Conservation (phyloP, 208 protist genomes). For the Perkinsela sp. region DNA sequence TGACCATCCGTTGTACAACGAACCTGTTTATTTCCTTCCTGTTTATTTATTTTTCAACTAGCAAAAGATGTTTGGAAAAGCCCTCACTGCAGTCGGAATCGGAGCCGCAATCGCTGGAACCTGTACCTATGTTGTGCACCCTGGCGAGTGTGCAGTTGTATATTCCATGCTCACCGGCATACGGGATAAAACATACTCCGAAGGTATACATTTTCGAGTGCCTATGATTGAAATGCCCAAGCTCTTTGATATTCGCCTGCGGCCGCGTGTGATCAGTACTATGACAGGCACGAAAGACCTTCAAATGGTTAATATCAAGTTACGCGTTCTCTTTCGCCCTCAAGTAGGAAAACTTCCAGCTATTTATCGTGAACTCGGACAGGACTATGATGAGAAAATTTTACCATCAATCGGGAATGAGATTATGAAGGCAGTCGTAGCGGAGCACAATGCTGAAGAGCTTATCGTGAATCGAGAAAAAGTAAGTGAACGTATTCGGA, state of each 20-base stretch:
- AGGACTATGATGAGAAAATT: constrained; percentile 84
- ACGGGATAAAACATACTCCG: constrained; percentile 50
- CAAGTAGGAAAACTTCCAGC: constrained; percentile 40
- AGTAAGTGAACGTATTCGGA: constrained; percentile 61
- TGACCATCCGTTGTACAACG: too few species aligned
- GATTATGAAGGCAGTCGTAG: constrained; percentile 73
- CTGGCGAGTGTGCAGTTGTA: constrained; percentile 55
- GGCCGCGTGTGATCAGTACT: constrained; percentile 52
- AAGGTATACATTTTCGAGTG: constrained; percentile 61
- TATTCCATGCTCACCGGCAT: constrained; percentile 65
- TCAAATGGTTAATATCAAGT: constrained; percentile 68
- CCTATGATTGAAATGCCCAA: constrained; percentile 77
- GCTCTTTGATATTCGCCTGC: constrained; percentile 79
- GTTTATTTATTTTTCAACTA: too few species aligned
- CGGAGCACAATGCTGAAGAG: constrained; percentile 93
- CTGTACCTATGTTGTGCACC: constrained; percentile 63
- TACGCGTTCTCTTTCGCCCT: constrained; percentile 63
- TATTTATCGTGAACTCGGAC: constrained; percentile 59
- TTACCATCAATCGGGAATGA: constrained; percentile 88
- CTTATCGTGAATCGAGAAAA: constrained; percentile 88
- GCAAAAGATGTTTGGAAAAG: constrained; percentile 1
- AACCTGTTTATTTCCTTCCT: too few species aligned
- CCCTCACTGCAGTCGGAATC: not conserved
- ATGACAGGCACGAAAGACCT: constrained; percentile 70
- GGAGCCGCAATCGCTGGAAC: constrained; percentile 6